Evolutionary conservation across 148 eudicot genomes (phyloP), one percentile per base, ranked within the genome.

Genomic region (Rhododendron vialii): DNA sequence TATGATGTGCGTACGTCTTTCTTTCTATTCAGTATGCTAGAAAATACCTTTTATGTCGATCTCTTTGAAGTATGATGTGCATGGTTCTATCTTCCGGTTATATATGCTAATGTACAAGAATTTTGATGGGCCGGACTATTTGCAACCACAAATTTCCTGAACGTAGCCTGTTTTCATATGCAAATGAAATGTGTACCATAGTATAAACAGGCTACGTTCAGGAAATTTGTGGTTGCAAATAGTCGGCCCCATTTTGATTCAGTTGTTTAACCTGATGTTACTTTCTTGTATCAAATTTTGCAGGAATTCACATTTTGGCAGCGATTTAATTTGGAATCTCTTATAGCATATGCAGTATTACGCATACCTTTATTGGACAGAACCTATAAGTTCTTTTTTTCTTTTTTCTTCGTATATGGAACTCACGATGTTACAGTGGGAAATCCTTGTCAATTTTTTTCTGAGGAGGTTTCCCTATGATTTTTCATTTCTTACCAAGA

Each of bases 261-360:
- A 63, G 2, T 24, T 5, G 26, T 35, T 86, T 53, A 43, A n/a
- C 43, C 28, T 57, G 48, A 63, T 43, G 47, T 81, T 74, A n/a
- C n/a, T 86, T 51, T 74, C 53, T 69, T 11, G 53, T 26, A 41
- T 33, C 38, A 76, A 73, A 74, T 47, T 83, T 24, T 86, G 86
- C 87, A 86, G 90, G 90, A 84, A 61, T 86, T 86, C 82, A 59
- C 38, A 73, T 67, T 9, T 67, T 67, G 33, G 84, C 28, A 80
- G 77, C 36, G 26, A 77, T 83, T 73, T 88, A 43, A 76, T 75
- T 86, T 61, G 74, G 65, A 35, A 57, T 88, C 63, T 35, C 76
- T 57, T 61, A 41, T 85, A 74, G 76, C 80, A 57, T 65, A 76
- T 48, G 63, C 80, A 71, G 80, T 77, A 82, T 5, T 61, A 59